Base-by-base conservation (phyloP, 2,329 filamentous ascomycete species). In the Passalora sequoiae region DNA sequence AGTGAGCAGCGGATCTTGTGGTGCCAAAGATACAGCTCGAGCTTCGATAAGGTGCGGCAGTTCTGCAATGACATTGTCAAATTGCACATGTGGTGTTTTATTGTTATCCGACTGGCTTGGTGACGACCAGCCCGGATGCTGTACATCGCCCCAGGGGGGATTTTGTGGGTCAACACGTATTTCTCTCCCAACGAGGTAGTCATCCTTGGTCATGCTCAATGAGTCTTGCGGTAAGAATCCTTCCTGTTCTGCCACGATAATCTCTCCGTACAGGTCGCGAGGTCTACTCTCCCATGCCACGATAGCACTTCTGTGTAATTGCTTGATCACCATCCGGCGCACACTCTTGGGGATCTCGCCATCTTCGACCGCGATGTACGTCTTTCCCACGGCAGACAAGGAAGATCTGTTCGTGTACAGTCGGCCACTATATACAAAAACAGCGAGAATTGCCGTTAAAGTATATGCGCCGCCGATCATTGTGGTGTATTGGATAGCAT, bases 1-100 rank as follows among this genome's bases (percentile, higher is more conserved):
- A 68, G 72, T 51, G 7, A 60, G 57, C 3, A 67, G 63, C 3
- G 74, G 71, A 56, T 76, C 65, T 4, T 72, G 68, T 51, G 83
- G 87, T 0, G 85, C 87, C 27, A 95, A 76, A 0, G 86, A 89
- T n/a, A 96, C 80, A 1, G 89, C 91, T 64, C 91, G 91, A 7
- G 87, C 91, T 69, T 97, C 91, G 50, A 97, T 86, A 20, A 97
- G 74, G 60, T 94, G 84, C 1, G 89, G 87, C 17, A 98, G 73
- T 65, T 97, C 91, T 27, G 77, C 75, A 13, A 96, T 73, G 17
- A 98, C 87, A 2, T 81, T 80, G 55, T 75, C 76, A 65, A 94
- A 97, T 52, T 94, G 81, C n/a, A 97, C 68, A 59, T 87, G 80
- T 4, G 87, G 81, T 13, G 92, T 69, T 59, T 92, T 85, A 6